Percentiles rank a stretch among this genome's conserved stretches.
Conservation (phyloP, 106 monocot genomes). For the Phalaenopsis equestris region DNA sequence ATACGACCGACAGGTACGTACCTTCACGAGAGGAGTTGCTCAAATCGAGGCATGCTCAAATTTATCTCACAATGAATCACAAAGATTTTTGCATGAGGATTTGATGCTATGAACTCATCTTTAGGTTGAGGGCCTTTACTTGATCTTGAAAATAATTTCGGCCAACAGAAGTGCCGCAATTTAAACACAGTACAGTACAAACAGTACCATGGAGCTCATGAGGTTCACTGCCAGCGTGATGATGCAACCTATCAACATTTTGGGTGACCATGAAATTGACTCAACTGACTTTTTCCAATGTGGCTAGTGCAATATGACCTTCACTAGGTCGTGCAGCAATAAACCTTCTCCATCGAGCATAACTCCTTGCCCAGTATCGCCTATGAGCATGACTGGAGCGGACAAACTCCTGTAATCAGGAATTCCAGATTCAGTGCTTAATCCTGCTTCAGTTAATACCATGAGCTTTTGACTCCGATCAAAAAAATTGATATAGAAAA, state of each 20-base stretch:
- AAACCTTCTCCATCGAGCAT: slow-evolving; percentile 98
- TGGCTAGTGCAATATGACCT: slow-evolving; percentile 56
- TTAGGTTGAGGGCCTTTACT: slow-evolving; percentile 82
- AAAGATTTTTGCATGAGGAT: too few relatives aligned
- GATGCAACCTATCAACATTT: slow-evolving; percentile 96
- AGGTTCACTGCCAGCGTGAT: slow-evolving; percentile 86
- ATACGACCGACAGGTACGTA: too few relatives aligned
- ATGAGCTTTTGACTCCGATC: slow-evolving; percentile 65
- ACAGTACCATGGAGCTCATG: slow-evolving; percentile 96
- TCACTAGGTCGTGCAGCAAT: slow-evolving; percentile 73
- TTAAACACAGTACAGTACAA: slow-evolving; percentile 73
- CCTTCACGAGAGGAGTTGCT: too few relatives aligned
- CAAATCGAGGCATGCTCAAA: too few relatives aligned
- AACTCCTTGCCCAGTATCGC: slow-evolving; percentile 98
- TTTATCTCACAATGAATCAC: too few relatives aligned
- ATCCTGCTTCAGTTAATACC: slow-evolving; percentile 93
- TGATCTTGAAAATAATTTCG: slow-evolving; percentile 83
- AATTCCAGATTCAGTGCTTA: slow-evolving; percentile 98
- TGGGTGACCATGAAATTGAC: slow-evolving; percentile 82
- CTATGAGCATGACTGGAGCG: slow-evolving; percentile 59
- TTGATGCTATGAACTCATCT: too few relatives aligned
- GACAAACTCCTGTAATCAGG: slow-evolving; percentile 99
- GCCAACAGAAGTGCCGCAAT: slow-evolving; percentile 57
- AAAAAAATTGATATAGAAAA: slow-evolving; percentile 60
- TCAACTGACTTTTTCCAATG: slow-evolving; percentile 77